Base-by-base conservation (phyloP, 345 rosid genomes). In the Salix udensis region DNA sequence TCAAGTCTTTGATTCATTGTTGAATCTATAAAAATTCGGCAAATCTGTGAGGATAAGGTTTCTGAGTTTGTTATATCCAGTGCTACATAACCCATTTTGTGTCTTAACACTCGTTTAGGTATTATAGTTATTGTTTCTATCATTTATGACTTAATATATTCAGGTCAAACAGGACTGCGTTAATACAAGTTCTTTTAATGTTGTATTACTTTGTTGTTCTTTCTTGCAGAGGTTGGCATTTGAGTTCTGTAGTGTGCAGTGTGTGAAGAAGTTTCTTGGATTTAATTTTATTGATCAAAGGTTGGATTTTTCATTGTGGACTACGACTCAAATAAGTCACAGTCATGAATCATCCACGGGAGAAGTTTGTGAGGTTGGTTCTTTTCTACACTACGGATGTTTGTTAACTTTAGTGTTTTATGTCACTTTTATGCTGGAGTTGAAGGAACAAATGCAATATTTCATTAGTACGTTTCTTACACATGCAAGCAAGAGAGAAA, bases 281-380 rank as follows among this genome's bases (percentile, higher is more conserved):
- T 55, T 73, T 71, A 37, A 34, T 75, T 69, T 0, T 24, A 19
- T 44, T 65, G 34, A 44, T 77, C 52, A 14, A 66, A 19, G 80
- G 72, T 67, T 78, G 40, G 79, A 72, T 65, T n/a, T 18, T 73
- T 76, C 21, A n/a, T 37, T 44, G 23, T 26, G 26, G 62, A 46
- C 31, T 40, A 30, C n/a, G 23, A 21, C 24, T 53, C 37, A 40
- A 31, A 42, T 0, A 74, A 70, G 46, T 52, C 65, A 13, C 69
- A 74, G 78, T 69, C 61, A 91, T 90, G 97, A 84, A 68, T 78
- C 82, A 82, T 74, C 81, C 85, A 39, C 89, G 78, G 1, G 92
- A 84, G 86, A 91, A 89, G 90, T 82, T 84, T 75, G 90, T 89
- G 62, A 89, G 92, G 92, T 91, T 60, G 61, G 83, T 83, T 74